phyloP scores from a whole-genome alignment of 2,329 filamentous ascomycete species.

The Sarocladium oryzae region DNA sequence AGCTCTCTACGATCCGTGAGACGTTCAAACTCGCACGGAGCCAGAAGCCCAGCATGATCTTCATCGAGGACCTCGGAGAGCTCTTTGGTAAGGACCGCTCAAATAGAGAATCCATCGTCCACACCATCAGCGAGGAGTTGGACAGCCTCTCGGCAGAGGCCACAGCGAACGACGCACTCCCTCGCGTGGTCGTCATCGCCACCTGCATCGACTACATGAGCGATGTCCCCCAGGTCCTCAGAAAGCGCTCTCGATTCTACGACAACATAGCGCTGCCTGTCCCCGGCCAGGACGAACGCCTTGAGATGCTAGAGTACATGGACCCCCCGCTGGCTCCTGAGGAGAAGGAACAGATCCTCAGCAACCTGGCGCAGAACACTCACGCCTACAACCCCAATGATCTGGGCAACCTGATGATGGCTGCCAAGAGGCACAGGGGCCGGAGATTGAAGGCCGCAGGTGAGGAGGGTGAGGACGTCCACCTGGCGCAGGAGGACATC shows the following conservation, averaged over 20 bases:
- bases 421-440: slow-evolving; percentile 22
- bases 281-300: slow-evolving; percentile 63
- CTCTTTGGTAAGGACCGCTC: slow-evolving; percentile 56
- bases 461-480: slow-evolving; percentile 19
- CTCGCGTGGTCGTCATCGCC: slow-evolving; percentile 65
- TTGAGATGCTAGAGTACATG: slow-evolving; percentile 65
- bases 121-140: slow-evolving; percentile 46
- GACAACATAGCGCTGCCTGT: slow-evolving; percentile 68
- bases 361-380: slow-evolving; percentile 63
- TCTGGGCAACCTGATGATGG: slow-evolving; percentile 54
- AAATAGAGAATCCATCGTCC: slow-evolving; percentile 43
- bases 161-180: slow-evolving; percentile 28
- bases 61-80: slow-evolving; percentile 72
- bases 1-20: slow-evolving; percentile 54
- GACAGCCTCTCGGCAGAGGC: slow-evolving; percentile 42
- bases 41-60: slow-evolving; percentile 67
- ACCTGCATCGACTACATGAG: slow-evolving; percentile 65
- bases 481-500: slow-evolving; percentile 45
- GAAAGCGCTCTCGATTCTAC: slow-evolving; percentile 57
- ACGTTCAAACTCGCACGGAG: slow-evolving; percentile 63
- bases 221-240: slow-evolving; percentile 64
- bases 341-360: slow-evolving; percentile 45
- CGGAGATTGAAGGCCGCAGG: slow-evolving; percentile 18
- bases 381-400: slow-evolving; percentile 84
- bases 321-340: slow-evolving; percentile 39